phyloP scores from a whole-genome alignment of 345 rosid species.

The Noccaea caerulescens region DNA sequence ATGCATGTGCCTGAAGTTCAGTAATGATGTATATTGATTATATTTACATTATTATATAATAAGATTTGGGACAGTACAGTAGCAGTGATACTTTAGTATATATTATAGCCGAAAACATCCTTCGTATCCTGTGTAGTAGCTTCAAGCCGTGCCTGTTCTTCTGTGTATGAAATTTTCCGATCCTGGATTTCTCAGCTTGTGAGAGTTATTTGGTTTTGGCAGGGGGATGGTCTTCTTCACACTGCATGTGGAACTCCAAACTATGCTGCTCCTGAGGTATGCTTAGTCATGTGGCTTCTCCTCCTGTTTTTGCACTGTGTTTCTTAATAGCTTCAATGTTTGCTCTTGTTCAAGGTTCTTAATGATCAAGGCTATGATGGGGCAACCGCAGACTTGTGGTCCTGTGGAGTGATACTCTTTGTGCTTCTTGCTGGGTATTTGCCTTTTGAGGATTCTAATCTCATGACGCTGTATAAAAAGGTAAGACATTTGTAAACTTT shows the following conservation, averaged over 20 bases:
- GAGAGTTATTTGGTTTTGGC: constrained; percentile 33
- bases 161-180: neutral
- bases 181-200: constrained; percentile 2
- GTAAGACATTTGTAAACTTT: constrained; percentile 48
- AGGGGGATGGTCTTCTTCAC: constrained; percentile 99
- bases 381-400: constrained; percentile 97
- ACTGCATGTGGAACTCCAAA: constrained; percentile 99
- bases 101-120: neutral
- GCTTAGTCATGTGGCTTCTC: constrained; percentile 38
- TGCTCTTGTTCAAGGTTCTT: constrained; percentile 62
- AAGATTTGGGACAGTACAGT: constrained; percentile 12
- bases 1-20: constrained; percentile 11
- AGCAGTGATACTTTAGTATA: constrained; percentile 36
- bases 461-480: constrained; percentile 81
- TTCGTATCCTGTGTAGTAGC: neutral
- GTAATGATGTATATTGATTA: constrained; percentile 4
- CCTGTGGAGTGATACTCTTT: constrained; percentile 96
- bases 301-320: constrained; percentile 28
- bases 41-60: neutral
- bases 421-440: constrained; percentile 97
- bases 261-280: constrained; percentile 99
- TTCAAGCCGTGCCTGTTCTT: constrained; percentile 11
- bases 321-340: constrained; percentile 5
- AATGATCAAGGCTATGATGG: constrained; percentile 96
- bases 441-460: constrained; percentile 94